Evolutionary conservation across 2,329 filamentous ascomycete species (phyloP).

Genomic region (Didymella keratinophila): DNA sequence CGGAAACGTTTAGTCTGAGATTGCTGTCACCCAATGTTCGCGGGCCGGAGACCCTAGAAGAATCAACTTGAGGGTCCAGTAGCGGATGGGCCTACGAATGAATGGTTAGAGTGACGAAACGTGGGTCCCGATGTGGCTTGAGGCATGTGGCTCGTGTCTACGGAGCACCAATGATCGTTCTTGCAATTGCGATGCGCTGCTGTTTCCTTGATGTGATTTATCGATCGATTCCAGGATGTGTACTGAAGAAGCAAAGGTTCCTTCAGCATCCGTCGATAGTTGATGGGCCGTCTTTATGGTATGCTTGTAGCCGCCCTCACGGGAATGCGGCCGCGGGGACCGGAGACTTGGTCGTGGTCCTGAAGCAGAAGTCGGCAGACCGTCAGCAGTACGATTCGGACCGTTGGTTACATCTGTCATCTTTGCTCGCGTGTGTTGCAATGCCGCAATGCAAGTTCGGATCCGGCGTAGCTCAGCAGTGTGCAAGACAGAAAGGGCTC

Average conservation of each 20-base stretch:
- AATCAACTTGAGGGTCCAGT: background rate
- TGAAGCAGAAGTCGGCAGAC: background rate
- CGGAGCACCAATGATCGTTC: background rate
- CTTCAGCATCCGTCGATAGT: conserved; percentile 2
- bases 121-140: conserved; percentile 14
- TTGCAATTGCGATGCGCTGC: background rate
- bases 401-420: conserved; percentile 1
- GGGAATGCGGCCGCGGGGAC: background rate
- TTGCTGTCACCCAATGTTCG: background rate
- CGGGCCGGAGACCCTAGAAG: background rate
- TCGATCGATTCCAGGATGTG: background rate
- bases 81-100: conserved; percentile 2
- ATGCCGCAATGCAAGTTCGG: background rate
- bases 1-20: background rate
- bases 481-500: background rate
- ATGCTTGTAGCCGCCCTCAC: background rate
- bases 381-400: conserved; percentile 19
- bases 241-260: background rate
- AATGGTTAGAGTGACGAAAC: conserved; percentile 1
- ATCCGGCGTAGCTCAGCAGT: background rate
- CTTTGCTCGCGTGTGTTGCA: background rate
- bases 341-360: background rate
- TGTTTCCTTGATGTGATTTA: background rate
- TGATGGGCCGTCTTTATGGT: background rate
- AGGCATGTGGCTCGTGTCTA: conserved; percentile 4